These are phyloP conservation scores for Phragmites australis DNA, from an alignment of 176 grass and related monocot genomes.

Conservation along the genomic window DNA sequence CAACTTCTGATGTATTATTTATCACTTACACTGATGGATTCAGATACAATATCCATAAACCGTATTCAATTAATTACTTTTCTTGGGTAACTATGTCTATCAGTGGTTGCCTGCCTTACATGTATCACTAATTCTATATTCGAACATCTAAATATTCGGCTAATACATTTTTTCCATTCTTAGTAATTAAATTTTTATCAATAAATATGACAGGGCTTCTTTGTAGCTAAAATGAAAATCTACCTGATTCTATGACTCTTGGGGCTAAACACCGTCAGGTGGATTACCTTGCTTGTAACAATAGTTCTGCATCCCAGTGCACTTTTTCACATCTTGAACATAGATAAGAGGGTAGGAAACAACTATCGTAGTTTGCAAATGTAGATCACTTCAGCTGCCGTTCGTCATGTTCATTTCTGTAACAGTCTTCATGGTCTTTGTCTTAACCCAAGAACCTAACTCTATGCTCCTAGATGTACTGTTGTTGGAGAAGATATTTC, in stretches of 20 bases:
- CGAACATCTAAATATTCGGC: neutral
- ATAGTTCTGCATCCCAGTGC: neutral
- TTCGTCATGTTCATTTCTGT: neutral
- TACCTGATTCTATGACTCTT: neutral
- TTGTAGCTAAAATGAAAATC: neutral
- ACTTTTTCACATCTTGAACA: slow-evolving; percentile 18
- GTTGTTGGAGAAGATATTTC: slow-evolving; percentile 6
- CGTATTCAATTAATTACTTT: neutral
- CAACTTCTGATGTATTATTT: neutral
- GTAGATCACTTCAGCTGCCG: neutral
- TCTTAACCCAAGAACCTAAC: neutral
- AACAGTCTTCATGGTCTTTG: neutral
- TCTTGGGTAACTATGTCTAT: neutral
- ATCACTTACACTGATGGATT: neutral
- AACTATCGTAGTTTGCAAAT: slow-evolving; percentile 5
- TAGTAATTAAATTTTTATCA: neutral
- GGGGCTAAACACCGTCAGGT: neutral
- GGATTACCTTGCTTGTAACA: neutral
- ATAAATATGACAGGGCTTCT: neutral
- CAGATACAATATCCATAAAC: neutral
- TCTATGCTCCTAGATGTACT: slow-evolving; percentile 26
- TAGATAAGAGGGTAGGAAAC: slow-evolving; percentile 17
- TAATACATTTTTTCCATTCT: slow-evolving; percentile 3
- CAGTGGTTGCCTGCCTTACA: neutral
- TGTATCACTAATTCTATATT: neutral